Percentiles rank a stretch among this genome's conserved stretches.
Conservation (phyloP, 2,329 filamentous ascomycete species). For the Alternaria triticina region DNA sequence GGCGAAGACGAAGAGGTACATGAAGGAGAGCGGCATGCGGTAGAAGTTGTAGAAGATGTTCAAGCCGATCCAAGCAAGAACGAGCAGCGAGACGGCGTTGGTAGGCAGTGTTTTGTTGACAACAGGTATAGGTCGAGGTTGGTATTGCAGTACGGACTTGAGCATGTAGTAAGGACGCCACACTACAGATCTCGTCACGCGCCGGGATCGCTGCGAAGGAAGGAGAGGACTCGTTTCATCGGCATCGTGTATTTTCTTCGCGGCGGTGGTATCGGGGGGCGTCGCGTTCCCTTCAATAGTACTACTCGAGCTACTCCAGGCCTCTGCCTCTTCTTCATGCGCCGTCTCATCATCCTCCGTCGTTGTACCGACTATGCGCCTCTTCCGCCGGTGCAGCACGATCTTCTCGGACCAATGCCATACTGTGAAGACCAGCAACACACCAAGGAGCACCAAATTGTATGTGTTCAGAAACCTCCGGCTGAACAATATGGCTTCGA, state of each 20-base stretch:
- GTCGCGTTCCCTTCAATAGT: slow-evolving; percentile 46
- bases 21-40: slow-evolving; percentile 55
- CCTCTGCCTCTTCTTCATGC: slow-evolving; percentile 19
- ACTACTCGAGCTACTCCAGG: slow-evolving; percentile 50
- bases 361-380: neutral
- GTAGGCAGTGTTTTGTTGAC: slow-evolving; percentile 64
- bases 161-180: slow-evolving; percentile 32
- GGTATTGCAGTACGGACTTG: slow-evolving; percentile 57
- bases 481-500: slow-evolving; percentile 49
- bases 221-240: slow-evolving; percentile 47
- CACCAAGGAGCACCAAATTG: slow-evolving; percentile 46
- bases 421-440: slow-evolving; percentile 46
- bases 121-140: slow-evolving; percentile 64
- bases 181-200: slow-evolving; percentile 1
- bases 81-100: slow-evolving; percentile 62
- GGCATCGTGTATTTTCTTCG: slow-evolving; percentile 23
- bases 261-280: slow-evolving; percentile 31
- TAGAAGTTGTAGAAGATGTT: slow-evolving; percentile 67
- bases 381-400: slow-evolving; percentile 21
- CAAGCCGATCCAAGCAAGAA: slow-evolving; percentile 59
- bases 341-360: neutral
- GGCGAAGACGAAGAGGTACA: slow-evolving; percentile 63
- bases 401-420: slow-evolving; percentile 47
- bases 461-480: slow-evolving; percentile 49
- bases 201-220: neutral